Base-by-base conservation (phyloP, 2,329 filamentous ascomycete genomes). In the Uncinocarpus reesii region DNA sequence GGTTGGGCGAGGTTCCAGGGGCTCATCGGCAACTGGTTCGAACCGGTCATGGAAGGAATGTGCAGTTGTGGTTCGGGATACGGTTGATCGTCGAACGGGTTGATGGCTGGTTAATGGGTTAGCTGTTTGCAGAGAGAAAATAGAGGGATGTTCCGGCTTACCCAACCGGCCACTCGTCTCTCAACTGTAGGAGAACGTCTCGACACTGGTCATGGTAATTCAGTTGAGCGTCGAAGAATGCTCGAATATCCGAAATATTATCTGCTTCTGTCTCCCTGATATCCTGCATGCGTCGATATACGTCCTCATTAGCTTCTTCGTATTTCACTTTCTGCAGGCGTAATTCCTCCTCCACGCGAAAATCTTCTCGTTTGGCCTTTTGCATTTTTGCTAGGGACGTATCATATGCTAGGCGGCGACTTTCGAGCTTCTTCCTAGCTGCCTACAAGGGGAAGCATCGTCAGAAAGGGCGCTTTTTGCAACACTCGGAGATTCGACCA, bases 401-500 rank as follows among this genome's bases (percentile, higher is more conserved):
- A 64, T 96, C 90, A 65, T 94, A 95, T 54, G 88, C 88, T 50
- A 96, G 74, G 52, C 90, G 80, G 50, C 90, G 82, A 60, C 74
- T 85, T 64, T 96, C 92, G 55, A 96, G 83, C 78, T 94, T 95
- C 78, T 92, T 95, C 62, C 90, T 84, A 43, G 90, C 80, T 55
- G 78, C 75, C 83, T 83, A n/a, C n/a, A n/a, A n/a, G n/a, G n/a
- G 43, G 31, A 16, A 34, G 10, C 15, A 18, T 20, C 6, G 7
- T 34, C 26, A 48, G 23, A 41, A n/a, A 31, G 16, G 32, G 11
- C 16, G 8, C 29, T 31, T 16, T 5, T 15, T 29, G n/a, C 32
- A 18, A 16, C 13, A 51, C 34, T 21, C 20, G 50, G 41, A 55
- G 49, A 31, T 42, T n/a, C 13, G 24, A 16, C 64, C 76, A 47